Evolutionary conservation across 192 early-diverging fungal genomes (phyloP), one percentile per base, ranked within the genome.

Genomic region (Backusella psychrophila): DNA sequence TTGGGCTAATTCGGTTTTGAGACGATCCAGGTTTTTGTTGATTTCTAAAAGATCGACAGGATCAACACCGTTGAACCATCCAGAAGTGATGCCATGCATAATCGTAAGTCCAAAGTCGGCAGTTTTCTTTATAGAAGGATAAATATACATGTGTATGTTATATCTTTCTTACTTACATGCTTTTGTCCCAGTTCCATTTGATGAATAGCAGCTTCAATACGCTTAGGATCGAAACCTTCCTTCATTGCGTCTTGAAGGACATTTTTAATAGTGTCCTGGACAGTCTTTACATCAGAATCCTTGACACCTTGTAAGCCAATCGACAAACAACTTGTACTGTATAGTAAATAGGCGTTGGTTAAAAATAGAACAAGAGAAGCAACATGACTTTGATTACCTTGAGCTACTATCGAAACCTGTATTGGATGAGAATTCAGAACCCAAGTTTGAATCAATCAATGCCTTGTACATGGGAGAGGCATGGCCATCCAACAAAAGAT

Each of bases 381-480:
- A 23, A 12, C 21, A 56, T 6, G 23, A 14, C 23, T 12, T 53
- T 8, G 9, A 11, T 65, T 87, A 86, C 88, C 84, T 83, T 9
- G 90, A 88, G 42, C 87, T 91, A 36, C 86, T 84, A 77, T 93
- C 92, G 78, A 97, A 99, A n/a, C 97, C 97, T 17, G 95, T 96
- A 70, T 93, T 94, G 11, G 93, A 87, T 66, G 91, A 92, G 84
- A 96, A 99, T 69, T 97, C 97, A 0, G 94, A 89, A 38, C 95
- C 97, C 8, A 99, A 81, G 53, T 94, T 92, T 66, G 93, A 88
- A 75, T 97, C 96, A 63, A 99, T 97, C 73, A 99, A 85, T 36
- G 94, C 94, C 78, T 96, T 88, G 80, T 97, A 94, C 95, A 99
- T 96, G 15, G 97, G 97, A 23, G 95, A 91, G 14, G 95, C 89